Base-by-base conservation (phyloP, 2,329 filamentous ascomycete genomes). In the Diaporthe vaccinii region DNA sequence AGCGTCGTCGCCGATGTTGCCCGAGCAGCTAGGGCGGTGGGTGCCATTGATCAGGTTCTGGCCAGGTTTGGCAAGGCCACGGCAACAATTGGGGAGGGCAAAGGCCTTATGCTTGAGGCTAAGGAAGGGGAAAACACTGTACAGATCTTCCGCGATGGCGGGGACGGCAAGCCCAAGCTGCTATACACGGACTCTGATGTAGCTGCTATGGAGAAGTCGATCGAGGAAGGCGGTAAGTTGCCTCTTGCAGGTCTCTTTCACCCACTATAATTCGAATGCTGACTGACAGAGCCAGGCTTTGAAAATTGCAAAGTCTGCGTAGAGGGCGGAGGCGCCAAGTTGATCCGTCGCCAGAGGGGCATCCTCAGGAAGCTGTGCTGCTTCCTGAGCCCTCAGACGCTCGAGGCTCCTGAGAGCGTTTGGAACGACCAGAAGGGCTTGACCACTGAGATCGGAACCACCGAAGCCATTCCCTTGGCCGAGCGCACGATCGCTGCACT, bases 361-460 rank as follows among this genome's bases (percentile, higher is more conserved):
- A 34, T 65, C 28, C 61, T 65, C 41, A 41, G 61, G 41, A 65
- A 65, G 41, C 17, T 65, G 41, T 65, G 61, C 41, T 65, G 61
- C 28, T 49, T 65, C 10, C 12, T 65, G 17, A 65, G 61, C 41
- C 61, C 61, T 2, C 61, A 65, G 41, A 65, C 41, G 15, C 61
- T 65, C 41, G 61, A 65, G 15, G 41, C 61, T 28, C 41, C 61
- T 5, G 61, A 65, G 25, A 61, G 57, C 22, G 57, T 61, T 7
- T 61, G 61, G 61, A 65, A 65, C 61, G 61, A 34, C 61, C 57
- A 61, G 22, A 61, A 61, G 22, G 57, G 57, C 22, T 36, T 61
- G 36, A 61, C 57, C 10, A 61, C 57, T 14, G 57, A 61, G 22
- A 61, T 61, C 12, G 57, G 57, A 15, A 41, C 57, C 22, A 25